Percentiles rank a stretch among this genome's conserved stretches.
phyloP scores from a whole-genome alignment of 805 yeast genomes.

The Pichia sporocuriosa region DNA sequence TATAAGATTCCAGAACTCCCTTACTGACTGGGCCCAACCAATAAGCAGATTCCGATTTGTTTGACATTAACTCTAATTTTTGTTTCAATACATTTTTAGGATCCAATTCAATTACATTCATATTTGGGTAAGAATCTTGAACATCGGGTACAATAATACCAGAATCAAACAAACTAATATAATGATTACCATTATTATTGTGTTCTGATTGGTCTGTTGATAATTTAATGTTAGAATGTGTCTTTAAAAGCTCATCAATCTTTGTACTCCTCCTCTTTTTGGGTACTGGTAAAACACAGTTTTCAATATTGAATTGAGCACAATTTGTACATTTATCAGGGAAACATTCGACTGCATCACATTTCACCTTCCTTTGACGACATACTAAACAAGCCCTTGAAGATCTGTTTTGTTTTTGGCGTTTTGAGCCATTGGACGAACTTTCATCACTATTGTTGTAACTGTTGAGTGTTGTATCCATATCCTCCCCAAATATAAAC shows the following conservation, averaged over 20 bases:
- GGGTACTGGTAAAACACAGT: conserved; percentile 57
- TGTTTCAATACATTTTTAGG: conserved; percentile 17
- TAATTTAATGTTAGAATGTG: conserved; percentile 10
- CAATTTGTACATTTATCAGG: conserved; percentile 59
- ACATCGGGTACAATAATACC: conserved; percentile 20
- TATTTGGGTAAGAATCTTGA: conserved; percentile 17
- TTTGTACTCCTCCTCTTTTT: conserved; percentile 23
- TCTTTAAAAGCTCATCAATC: conserved; percentile 17
- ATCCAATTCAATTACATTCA: conserved; percentile 18
- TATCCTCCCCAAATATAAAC: no score
- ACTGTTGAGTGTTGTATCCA: no score
- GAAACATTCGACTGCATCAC: conserved; percentile 54
- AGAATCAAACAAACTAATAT: conserved; percentile 11
- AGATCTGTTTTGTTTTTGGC: conserved; percentile 1
- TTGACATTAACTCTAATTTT: conserved; percentile 2
- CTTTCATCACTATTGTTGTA: no score
- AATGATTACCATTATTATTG: conserved; percentile 1
- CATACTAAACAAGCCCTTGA: conserved; percentile 73
- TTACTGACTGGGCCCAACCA: conserved; percentile 22
- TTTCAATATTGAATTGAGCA: conserved; percentile 56
- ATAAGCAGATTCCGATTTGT: conserved; percentile 1
- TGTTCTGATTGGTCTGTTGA: not conserved
- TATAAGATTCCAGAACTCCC: conserved; percentile 17
- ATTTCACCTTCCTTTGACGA: conserved; percentile 71
- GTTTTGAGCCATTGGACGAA: not conserved